Percentiles rank a stretch among this genome's conserved stretches.
phyloP scores from a whole-genome alignment of 2,329 filamentous ascomycete genomes.

The Exophiala bonariae region DNA sequence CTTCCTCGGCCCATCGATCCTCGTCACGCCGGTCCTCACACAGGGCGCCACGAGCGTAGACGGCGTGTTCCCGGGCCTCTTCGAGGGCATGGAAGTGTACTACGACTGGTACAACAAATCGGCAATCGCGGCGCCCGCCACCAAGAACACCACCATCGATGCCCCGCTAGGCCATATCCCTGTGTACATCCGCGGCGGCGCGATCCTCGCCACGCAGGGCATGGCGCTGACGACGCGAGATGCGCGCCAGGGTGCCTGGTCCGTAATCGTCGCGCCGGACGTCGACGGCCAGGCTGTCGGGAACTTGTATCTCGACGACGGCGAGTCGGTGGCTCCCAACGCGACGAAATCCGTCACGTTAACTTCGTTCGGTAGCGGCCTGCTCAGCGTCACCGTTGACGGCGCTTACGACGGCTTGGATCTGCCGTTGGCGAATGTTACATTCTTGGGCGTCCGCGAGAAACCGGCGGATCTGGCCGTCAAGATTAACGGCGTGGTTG shows the following conservation, averaged over 20 bases:
- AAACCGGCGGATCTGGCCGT: conserved; percentile 43
- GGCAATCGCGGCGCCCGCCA: conserved; percentile 52
- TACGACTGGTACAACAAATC: conserved; percentile 79
- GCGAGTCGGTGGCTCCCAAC: conserved; percentile 62
- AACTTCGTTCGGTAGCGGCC: conserved; percentile 38
- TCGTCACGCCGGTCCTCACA: conserved; percentile 66
- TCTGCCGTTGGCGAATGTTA: conserved; percentile 59
- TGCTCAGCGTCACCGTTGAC: conserved; percentile 48
- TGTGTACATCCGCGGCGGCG: conserved; percentile 68
- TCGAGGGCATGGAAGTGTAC: conserved; percentile 56
- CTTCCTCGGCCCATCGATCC: conserved; percentile 64
- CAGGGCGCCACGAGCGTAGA: conserved; percentile 62
- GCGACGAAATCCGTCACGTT: conserved; percentile 53
- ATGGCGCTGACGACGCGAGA: conserved; percentile 66
- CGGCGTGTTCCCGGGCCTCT: conserved; percentile 69
- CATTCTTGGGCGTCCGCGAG: conserved; percentile 58
- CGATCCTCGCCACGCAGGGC: conserved; percentile 67
- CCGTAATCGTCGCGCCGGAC: conserved; percentile 63
- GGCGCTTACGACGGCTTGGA: conserved; percentile 60
- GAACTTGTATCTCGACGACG: conserved; percentile 71
- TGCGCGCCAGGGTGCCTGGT: conserved; percentile 65
- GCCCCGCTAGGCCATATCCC: conserved; percentile 70
- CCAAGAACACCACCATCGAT: conserved; percentile 57
- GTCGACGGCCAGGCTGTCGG: conserved; percentile 58
- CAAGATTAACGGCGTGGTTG: conserved; percentile 49